Percentiles rank a stretch among this genome's conserved stretches.
Evolutionary conservation across 768 basidiomycete species (phyloP).

Genomic region (Leccinum imitatum): DNA sequence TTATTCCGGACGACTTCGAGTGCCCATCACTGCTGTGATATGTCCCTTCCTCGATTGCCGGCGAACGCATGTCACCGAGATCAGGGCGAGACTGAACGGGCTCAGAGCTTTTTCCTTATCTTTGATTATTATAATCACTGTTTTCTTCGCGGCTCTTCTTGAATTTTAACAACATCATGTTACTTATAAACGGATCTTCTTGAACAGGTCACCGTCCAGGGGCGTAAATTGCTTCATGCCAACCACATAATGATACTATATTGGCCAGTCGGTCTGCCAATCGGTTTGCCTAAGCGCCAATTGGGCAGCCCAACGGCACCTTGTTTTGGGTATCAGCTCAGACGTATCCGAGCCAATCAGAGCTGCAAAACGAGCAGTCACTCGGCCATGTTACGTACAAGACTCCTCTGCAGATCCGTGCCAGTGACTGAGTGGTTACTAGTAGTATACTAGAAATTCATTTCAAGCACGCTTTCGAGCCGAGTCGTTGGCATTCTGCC

Average conservation of each 20-base stretch:
- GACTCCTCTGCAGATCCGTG: too few species aligned
- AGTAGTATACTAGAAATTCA: neutral
- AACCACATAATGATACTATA: neutral
- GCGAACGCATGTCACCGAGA: neutral
- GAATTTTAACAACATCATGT: neutral
- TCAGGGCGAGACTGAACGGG: neutral
- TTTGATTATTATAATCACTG: neutral
- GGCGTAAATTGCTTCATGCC: neutral
- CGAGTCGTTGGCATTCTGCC: neutral
- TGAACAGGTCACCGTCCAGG: neutral
- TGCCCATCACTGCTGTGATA: neutral
- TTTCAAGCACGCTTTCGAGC: neutral
- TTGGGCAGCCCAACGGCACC: too few species aligned
- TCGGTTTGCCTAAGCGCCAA: too few species aligned
- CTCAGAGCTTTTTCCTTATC: neutral
- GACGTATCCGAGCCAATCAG: too few species aligned
- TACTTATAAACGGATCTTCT: neutral
- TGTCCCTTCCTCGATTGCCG: neutral
- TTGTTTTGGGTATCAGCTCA: too few species aligned
- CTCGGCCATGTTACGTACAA: too few species aligned
- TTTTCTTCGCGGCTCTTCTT: neutral
- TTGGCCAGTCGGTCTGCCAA: neutral
- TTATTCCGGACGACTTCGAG: neutral
- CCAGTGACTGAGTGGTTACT: too few species aligned
- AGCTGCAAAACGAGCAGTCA: too few species aligned